Evolutionary conservation across 2,329 filamentous ascomycete species (phyloP), one percentile per base, ranked within the genome.

Genomic region (Pseudogymnoascus sp.): DNA sequence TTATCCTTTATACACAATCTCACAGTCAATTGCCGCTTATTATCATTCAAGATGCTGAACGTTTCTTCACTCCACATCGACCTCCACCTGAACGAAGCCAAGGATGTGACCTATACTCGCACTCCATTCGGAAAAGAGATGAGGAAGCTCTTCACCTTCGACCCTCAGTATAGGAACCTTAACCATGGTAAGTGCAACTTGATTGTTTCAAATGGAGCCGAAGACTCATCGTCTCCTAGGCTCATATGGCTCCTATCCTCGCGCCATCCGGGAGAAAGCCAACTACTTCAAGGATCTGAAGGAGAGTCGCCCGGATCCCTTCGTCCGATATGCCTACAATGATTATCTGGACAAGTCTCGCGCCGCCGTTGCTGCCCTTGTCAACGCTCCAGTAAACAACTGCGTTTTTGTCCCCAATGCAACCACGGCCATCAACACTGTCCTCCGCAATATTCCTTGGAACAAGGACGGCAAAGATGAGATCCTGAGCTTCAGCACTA

Each of bases 381-480:
- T 97, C 64, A 83, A 89, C 64, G 87, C 83, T 0, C 85, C 87
- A 0, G 70, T 78, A 0, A 79, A 87, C 8, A 85, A 86, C 8
- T 77, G 89, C 39, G 91, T 96, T 0, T 87, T 95, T 66, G 85
- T 96, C 0, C 78, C 83, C 62, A 97, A 97, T 72, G 90, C 92
- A 10, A 95, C 90, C 0, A 87, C 83, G 0, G 90, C 84, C 25
- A 75, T 92, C 55, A 93, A 94, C 75, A 89, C 86, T 0, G 83
- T 96, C 4, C 80, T 96, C n/a, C 84, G 87, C 42, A 92, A 88
- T 71, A 74, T 97, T 1, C 70, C 72, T 1, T 96, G 87, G 80
- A 73, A 83, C 37, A 72, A 78, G 0, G 87, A 87, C 64, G 69
- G 70, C 2, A 70, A 69, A 9, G 92, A 97, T 71, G 85, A 88